These are phyloP conservation scores for Penicillium mononematosum DNA, from an alignment of 495 filamentous ascomycete genomes.

Conservation along the genomic window DNA sequence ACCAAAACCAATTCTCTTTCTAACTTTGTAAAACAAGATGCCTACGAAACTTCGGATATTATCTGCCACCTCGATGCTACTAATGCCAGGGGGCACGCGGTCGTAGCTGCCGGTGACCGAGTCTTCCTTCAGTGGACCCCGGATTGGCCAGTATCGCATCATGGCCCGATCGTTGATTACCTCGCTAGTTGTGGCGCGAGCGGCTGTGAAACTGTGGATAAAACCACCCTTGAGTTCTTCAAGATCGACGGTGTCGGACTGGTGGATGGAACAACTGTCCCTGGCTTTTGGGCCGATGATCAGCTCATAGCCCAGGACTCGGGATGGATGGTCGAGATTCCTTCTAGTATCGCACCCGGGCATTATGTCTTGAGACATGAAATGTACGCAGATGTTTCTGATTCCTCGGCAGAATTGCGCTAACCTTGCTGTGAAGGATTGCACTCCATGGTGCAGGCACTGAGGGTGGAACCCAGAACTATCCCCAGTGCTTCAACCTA, in stretches of 20 bases:
- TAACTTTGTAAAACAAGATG: slow-evolving; percentile 35
- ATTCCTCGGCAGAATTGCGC: neutral
- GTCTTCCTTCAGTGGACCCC: slow-evolving; percentile 60
- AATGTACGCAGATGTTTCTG: neutral
- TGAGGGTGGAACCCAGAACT: slow-evolving; percentile 66
- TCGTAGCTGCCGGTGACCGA: slow-evolving; percentile 52
- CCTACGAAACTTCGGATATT: slow-evolving; percentile 54
- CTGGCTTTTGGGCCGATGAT: slow-evolving; percentile 66
- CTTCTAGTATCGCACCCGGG: slow-evolving; percentile 58
- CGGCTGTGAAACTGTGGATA: slow-evolving; percentile 60
- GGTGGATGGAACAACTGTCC: slow-evolving; percentile 42
- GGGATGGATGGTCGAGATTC: slow-evolving; percentile 66
- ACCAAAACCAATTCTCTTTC: neutral
- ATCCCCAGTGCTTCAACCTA: slow-evolving; percentile 75
- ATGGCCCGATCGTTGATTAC: slow-evolving; percentile 71
- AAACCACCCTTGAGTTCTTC: slow-evolving; percentile 64
- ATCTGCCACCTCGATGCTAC: slow-evolving; percentile 62
- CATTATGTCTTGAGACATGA: slow-evolving; percentile 78
- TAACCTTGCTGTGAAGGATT: slow-evolving; percentile 47
- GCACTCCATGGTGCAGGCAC: slow-evolving; percentile 62
- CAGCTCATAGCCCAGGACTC: slow-evolving; percentile 61
- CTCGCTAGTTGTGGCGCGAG: slow-evolving; percentile 67
- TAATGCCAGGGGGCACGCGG: slow-evolving; percentile 50
- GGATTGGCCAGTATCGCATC: slow-evolving; percentile 62
- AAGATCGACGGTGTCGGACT: slow-evolving; percentile 68